phyloP scores from a whole-genome alignment of 495 filamentous ascomycete species.

The Paragyromitra xinjiangensis region DNA sequence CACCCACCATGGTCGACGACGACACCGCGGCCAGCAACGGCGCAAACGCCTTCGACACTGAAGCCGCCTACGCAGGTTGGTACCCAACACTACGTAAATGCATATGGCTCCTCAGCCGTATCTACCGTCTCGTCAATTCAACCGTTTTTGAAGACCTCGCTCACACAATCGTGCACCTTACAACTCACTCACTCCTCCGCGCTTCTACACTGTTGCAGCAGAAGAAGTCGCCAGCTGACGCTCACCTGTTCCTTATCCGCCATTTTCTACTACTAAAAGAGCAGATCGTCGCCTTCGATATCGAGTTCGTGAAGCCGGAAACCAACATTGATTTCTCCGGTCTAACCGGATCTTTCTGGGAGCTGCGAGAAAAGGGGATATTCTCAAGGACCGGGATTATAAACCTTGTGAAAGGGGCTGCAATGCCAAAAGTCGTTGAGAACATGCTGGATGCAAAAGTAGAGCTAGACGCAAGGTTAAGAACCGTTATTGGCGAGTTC shows the following conservation, averaged over 20 bases:
- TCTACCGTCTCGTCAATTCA: conserved; percentile 78
- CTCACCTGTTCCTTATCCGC: conserved; percentile 75
- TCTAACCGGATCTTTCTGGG: conserved; percentile 74
- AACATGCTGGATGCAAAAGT: conserved; percentile 75
- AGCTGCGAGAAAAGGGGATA: conserved; percentile 73
- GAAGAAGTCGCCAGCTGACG: conserved; percentile 65
- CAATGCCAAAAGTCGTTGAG: conserved; percentile 70
- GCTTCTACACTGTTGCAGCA: conserved; percentile 66
- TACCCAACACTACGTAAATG: conserved; percentile 80
- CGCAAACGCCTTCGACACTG: conserved; percentile 57
- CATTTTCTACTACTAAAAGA: conserved; percentile 78
- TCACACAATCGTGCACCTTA: conserved; percentile 79
- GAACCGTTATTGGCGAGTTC: conserved; percentile 56
- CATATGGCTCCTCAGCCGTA: conserved; percentile 77
- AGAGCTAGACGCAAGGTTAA: conserved; percentile 58
- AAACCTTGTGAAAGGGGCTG: conserved; percentile 67
- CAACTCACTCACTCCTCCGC: conserved; percentile 70
- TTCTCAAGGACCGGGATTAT: conserved; percentile 73
- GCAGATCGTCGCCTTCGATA: conserved; percentile 82
- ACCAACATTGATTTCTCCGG: conserved; percentile 75
- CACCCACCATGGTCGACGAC: conserved; percentile 64
- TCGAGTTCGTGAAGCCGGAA: conserved; percentile 71
- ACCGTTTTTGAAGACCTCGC: conserved; percentile 80
- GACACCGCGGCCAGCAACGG: conserved; percentile 61
- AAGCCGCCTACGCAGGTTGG: conserved; percentile 60